Percentiles rank a stretch among this genome's conserved stretches.
phyloP scores from a whole-genome alignment of 495 filamentous ascomycete genomes.

The Xylaria sp. region DNA sequence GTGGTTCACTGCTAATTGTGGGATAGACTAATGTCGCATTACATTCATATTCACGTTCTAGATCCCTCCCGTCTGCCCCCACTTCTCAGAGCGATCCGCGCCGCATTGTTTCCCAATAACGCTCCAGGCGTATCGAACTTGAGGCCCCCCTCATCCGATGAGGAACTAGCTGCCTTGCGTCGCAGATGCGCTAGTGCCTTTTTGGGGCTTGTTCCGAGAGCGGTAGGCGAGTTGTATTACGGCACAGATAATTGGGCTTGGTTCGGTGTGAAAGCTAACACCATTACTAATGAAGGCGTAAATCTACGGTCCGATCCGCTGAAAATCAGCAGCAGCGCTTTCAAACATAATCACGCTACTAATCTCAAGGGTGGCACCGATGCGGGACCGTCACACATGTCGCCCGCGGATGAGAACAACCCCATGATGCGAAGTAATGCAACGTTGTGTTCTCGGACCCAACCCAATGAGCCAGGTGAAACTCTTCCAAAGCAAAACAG shows the following conservation, averaged over 20 bases:
- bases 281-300: conserved; percentile 30
- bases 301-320: conserved; percentile 41
- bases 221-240: conserved; percentile 60
- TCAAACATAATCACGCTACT: conserved; percentile 35
- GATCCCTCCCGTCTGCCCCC: conserved; percentile 73
- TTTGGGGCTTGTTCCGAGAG: conserved; percentile 57
- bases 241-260: conserved; percentile 44
- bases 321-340: conserved; percentile 27
- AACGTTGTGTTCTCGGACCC: conserved; percentile 40
- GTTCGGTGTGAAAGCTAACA: conserved; percentile 31
- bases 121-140: conserved; percentile 56
- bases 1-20: conserved; percentile 36
- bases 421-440: conserved; percentile 44
- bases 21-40: conserved; percentile 76
- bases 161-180: conserved; percentile 55
- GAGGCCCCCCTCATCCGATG: conserved; percentile 53
- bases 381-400: conserved; percentile 41
- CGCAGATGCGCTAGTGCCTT: conserved; percentile 61
- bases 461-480: conserved; percentile 27
- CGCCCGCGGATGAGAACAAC: conserved; percentile 46
- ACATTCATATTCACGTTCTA: conserved; percentile 68
- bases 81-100: conserved; percentile 74
- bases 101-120: conserved; percentile 82
- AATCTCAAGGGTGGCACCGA: conserved; percentile 36
- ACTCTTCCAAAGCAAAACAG: conserved; percentile 41